These are phyloP conservation scores for Aspergillus homomorphus DNA, from an alignment of 495 filamentous ascomycete genomes.

Conservation along the genomic window DNA sequence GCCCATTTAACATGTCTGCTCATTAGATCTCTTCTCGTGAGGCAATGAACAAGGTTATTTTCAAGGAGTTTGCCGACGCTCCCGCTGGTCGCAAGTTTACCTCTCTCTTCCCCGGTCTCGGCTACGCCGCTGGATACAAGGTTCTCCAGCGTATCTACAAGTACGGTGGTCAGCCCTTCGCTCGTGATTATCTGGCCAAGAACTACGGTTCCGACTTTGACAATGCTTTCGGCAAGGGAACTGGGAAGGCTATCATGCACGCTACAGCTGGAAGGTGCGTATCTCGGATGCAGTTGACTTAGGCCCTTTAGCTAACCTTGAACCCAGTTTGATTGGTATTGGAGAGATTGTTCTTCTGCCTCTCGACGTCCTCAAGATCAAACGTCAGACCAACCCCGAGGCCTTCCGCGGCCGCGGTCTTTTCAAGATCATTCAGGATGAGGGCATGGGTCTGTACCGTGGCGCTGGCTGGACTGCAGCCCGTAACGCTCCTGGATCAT, in stretches of 20 bases:
- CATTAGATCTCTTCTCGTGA: constrained; percentile 55
- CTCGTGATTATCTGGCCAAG: constrained; percentile 80
- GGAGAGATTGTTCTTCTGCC: constrained; percentile 95
- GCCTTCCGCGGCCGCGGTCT: constrained; percentile 93
- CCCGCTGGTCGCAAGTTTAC: constrained; percentile 74
- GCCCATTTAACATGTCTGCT: not conserved
- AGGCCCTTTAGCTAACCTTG: constrained; percentile 16
- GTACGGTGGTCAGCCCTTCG: constrained; percentile 96
- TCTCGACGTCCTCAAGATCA: constrained; percentile 98
- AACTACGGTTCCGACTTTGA: constrained; percentile 84
- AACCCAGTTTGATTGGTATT: constrained; percentile 79
- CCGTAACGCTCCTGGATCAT: constrained; percentile 93
- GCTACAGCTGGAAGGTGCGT: constrained; percentile 87
- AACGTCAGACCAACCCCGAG: constrained; percentile 98
- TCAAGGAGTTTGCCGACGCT: constrained; percentile 82
- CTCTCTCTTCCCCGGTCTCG: constrained; percentile 93
- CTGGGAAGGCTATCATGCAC: constrained; percentile 96
- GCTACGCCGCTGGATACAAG: constrained; percentile 98
- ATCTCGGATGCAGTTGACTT: not conserved
- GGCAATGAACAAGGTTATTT: constrained; percentile 84
- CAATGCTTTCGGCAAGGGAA: constrained; percentile 86
- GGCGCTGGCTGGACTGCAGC: constrained; percentile 98
- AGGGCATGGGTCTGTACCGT: constrained; percentile 93
- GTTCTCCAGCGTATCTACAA: constrained; percentile 96
- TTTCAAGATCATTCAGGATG: constrained; percentile 83